Evolutionary conservation across 139 green algal species (phyloP).

Genomic region (Yamagishiella unicocca): DNA sequence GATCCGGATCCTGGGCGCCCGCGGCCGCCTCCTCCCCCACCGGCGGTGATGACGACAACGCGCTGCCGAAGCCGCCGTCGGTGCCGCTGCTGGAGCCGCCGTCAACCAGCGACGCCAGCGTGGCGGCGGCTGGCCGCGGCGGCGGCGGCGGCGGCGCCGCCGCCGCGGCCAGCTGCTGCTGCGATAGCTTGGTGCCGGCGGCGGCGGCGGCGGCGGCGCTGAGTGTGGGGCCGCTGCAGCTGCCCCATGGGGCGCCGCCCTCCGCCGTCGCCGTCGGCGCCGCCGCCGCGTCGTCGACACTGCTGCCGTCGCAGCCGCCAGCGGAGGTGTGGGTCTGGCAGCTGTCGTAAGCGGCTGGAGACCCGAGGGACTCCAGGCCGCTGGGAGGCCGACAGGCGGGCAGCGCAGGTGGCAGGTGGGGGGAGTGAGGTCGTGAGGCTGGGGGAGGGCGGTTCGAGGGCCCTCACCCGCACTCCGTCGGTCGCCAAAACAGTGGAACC

Average conservation of each 20-base stretch:
- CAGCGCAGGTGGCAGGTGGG: too few relatives aligned
- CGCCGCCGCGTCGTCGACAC: too few relatives aligned
- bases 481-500: too few relatives aligned
- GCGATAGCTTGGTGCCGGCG: not conserved
- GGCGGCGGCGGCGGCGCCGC: not conserved
- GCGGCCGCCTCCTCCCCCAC: not conserved
- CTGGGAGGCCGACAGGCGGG: too few relatives aligned
- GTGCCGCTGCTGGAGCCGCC: not conserved
- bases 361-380: not conserved
- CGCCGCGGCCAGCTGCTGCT: not conserved
- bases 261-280: not conserved
- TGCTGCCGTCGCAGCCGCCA: too few relatives aligned
- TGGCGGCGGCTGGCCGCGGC: not conserved
- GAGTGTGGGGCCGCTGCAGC: not conserved
- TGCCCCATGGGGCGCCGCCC: not conserved
- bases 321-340: not conserved
- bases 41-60: not conserved
- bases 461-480: too few relatives aligned
- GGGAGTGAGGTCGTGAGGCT: too few relatives aligned
- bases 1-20: not conserved
- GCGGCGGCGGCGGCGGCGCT: not conserved
- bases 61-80: conserved; percentile 18
- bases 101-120: not conserved
- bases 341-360: not conserved
- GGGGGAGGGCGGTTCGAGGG: too few relatives aligned